These are phyloP conservation scores for Royoungia palumana DNA, from an alignment of 768 basidiomycete species.

Conservation along the genomic window DNA sequence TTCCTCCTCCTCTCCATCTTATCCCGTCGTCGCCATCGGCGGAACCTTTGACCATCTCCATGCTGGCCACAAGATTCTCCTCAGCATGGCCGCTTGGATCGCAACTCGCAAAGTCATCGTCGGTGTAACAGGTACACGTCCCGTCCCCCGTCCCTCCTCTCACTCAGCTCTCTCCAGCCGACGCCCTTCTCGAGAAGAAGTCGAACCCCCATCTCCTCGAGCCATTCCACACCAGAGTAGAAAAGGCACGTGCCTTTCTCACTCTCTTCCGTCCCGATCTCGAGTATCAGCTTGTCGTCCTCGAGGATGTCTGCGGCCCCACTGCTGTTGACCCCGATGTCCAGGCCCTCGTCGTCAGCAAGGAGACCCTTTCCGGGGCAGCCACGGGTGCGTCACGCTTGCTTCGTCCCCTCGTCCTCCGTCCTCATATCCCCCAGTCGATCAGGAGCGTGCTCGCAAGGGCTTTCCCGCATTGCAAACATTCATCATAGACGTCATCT, in stretches of 20 bases:
- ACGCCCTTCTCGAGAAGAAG: constrained; percentile 69
- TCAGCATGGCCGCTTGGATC: constrained; percentile 89
- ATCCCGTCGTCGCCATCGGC: constrained; percentile 80
- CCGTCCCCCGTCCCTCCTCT: constrained; percentile 3
- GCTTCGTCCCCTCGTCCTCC: not conserved
- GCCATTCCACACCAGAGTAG: constrained; percentile 51
- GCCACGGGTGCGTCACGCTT: constrained; percentile 50
- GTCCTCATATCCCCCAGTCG: constrained; percentile 50
- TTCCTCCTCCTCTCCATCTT: constrained; percentile 20
- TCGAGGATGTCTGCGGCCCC: constrained; percentile 88
- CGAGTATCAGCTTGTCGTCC: constrained; percentile 63
- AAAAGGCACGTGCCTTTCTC: constrained; percentile 65
- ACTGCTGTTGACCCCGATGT: constrained; percentile 84
- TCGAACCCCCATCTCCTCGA: constrained; percentile 65
- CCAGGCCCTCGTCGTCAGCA: constrained; percentile 89
- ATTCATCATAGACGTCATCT: constrained; percentile 89
- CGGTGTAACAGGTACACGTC: constrained; percentile 71
- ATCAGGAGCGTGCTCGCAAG: constrained; percentile 52
- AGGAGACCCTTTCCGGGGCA: constrained; percentile 81
- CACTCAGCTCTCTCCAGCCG: constrained; percentile 45
- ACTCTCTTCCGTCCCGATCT: constrained; percentile 64
- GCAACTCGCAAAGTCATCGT: constrained; percentile 78
- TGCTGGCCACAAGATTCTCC: constrained; percentile 93
- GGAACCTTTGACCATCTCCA: constrained; percentile 99
- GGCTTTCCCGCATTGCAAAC: constrained; percentile 57